These are phyloP conservation scores for Uronychia setigera DNA, from an alignment of 73 alveolate species.

Conservation along the genomic window DNA sequence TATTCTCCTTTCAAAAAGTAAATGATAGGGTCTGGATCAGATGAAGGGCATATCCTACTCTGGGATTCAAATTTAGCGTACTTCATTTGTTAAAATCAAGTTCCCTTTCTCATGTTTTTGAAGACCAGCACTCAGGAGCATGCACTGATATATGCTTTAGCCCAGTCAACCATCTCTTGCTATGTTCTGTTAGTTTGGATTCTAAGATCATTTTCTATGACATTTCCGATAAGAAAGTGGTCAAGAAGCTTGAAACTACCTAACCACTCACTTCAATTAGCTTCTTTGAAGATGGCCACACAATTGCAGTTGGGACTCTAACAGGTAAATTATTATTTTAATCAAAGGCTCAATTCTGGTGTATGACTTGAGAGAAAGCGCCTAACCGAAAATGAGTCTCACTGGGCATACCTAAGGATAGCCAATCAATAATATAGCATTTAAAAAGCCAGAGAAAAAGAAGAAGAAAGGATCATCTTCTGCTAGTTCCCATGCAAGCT, in stretches of 20 bases:
- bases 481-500: not conserved
- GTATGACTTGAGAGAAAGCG: constrained; percentile 56
- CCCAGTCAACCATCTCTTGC: constrained; percentile 51
- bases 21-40: constrained; percentile 52
- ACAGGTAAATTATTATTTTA: constrained; percentile 7
- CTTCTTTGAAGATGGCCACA: constrained; percentile 61
- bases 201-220: constrained; percentile 61
- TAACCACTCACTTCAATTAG: constrained; percentile 56
- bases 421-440: constrained; percentile 16
- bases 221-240: constrained; percentile 55
- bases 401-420: constrained; percentile 26
- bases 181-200: constrained; percentile 60
- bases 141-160: constrained; percentile 56
- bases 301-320: constrained; percentile 67
- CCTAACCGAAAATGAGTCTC: constrained; percentile 2
- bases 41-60: constrained; percentile 52
- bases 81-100: constrained; percentile 9
- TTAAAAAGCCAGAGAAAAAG: constrained; percentile 33
- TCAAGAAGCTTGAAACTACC: constrained; percentile 42
- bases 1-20: constrained; percentile 57
- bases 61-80: constrained; percentile 32
- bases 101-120: constrained; percentile 4
- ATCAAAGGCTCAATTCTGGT: constrained; percentile 29
- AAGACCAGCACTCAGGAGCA: constrained; percentile 34
- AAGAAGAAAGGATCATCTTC: constrained; percentile 2